A percentile compares a stretch with the other conserved stretches of the same genome.
phyloP scores from a whole-genome alignment of 2,329 filamentous ascomycete species.

The Cladobotryum mycophilum region DNA sequence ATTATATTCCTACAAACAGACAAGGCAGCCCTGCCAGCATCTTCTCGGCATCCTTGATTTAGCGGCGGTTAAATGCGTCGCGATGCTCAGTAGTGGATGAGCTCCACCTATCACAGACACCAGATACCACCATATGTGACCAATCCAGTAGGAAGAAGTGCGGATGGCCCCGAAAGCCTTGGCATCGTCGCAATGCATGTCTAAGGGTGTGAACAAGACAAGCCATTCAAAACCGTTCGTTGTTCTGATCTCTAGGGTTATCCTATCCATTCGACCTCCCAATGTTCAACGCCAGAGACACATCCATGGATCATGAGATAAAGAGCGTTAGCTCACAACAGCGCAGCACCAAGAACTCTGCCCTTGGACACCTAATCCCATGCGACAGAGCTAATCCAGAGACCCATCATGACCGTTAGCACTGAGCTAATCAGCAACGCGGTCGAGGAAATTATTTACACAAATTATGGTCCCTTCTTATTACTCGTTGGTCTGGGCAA shows the following conservation, averaged over 20 bases:
- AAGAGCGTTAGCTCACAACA: too few relatives aligned
- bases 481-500: background rate
- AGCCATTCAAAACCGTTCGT: too few relatives aligned
- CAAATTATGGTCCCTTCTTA: background rate
- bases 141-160: constrained; percentile 10
- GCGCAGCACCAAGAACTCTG: too few relatives aligned
- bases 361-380: too few relatives aligned
- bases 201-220: too few relatives aligned
- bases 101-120: constrained; percentile 11
- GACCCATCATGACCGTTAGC: background rate
- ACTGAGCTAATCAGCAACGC: background rate
- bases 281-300: too few relatives aligned
- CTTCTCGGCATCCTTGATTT: constrained; percentile 8
- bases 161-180: constrained; percentile 6
- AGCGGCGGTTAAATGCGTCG: constrained; percentile 12
- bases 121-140: constrained; percentile 2
- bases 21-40: constrained; percentile 1
- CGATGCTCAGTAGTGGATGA: constrained; percentile 5
- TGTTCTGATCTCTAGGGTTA: too few relatives aligned
- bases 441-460: background rate
- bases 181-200: background rate
- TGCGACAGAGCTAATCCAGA: background rate
- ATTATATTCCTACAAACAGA: background rate
- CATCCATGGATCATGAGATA: too few relatives aligned
- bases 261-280: too few relatives aligned